Conservation (phyloP, 129 eudicot species). For the Oenanthe sinensis region DNA sequence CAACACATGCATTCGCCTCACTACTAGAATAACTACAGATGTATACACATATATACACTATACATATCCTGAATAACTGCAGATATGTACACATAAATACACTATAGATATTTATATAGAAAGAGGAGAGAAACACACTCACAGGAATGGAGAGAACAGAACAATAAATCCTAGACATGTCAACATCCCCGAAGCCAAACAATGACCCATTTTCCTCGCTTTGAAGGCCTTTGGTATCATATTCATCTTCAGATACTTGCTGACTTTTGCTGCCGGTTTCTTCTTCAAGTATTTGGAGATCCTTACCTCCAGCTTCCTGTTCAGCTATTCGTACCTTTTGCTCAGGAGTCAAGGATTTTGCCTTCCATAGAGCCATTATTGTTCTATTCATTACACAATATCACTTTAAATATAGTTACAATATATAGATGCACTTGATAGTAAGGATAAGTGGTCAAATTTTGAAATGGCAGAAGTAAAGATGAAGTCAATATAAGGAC, state of each 20-base stretch:
- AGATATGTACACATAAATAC: too few relatives aligned
- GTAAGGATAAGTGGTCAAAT: neutral
- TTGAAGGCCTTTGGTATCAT: slow-evolving; percentile 50
- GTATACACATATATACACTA: neutral
- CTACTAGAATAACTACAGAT: neutral
- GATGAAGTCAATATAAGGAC: neutral
- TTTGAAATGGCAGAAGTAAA: neutral
- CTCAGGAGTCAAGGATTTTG: slow-evolving; percentile 88
- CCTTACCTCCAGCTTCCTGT: slow-evolving; percentile 49
- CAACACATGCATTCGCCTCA: neutral
- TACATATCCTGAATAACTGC: neutral
- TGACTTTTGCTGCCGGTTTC: slow-evolving; percentile 43
- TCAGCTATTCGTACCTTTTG: slow-evolving; percentile 84
- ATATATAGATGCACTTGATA: neutral
- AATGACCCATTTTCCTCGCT: slow-evolving; percentile 85
- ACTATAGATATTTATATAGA: neutral
- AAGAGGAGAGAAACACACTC: slow-evolving; percentile 28
- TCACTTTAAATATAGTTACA: slow-evolving; percentile 1
- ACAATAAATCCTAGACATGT: slow-evolving; percentile 59
- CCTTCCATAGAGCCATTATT: slow-evolving; percentile 92
- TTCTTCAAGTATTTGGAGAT: slow-evolving; percentile 35
- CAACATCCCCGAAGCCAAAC: slow-evolving; percentile 66
- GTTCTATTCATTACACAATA: slow-evolving; percentile 52
- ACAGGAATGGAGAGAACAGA: slow-evolving; percentile 81
- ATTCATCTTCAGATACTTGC: slow-evolving; percentile 47